Conservation (phyloP, 139 green algal species). For the Chlamydomonas sp. region DNA sequence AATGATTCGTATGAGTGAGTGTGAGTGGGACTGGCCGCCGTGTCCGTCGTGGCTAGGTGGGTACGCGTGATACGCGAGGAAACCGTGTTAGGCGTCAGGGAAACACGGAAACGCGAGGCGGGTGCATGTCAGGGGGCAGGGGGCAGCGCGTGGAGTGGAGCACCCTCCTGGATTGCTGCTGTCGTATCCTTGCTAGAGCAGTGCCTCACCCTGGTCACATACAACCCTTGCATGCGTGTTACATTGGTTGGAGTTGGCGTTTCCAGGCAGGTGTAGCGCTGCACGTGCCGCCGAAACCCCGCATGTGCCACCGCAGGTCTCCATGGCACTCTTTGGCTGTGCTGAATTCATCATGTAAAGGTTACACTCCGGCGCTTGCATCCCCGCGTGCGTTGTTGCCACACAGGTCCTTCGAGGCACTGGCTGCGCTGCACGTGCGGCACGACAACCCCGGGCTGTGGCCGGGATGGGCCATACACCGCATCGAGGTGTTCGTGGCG, state of each 20-base stretch:
- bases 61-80: background rate
- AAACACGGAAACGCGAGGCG: too few species aligned
- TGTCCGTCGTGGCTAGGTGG: background rate
- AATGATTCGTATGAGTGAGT: background rate
- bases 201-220: background rate
- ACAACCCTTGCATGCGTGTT: background rate
- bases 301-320: background rate
- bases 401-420: background rate
- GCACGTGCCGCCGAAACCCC: background rate
- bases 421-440: constrained; percentile 12
- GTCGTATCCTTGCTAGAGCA: too few species aligned
- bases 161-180: too few species aligned
- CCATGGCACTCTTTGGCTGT: background rate
- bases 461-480: background rate
- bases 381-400: too few species aligned
- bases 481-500: background rate
- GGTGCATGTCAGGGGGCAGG: too few species aligned
- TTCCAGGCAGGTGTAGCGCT: background rate
- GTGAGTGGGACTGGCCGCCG: background rate
- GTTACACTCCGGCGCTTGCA: background rate
- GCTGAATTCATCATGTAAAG: background rate
- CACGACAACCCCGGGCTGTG: background rate
- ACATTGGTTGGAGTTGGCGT: background rate
- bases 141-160: too few species aligned
- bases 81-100: background rate